Base-by-base conservation (phyloP, 2,329 filamentous ascomycete species). In the Colletotrichum melonis region DNA sequence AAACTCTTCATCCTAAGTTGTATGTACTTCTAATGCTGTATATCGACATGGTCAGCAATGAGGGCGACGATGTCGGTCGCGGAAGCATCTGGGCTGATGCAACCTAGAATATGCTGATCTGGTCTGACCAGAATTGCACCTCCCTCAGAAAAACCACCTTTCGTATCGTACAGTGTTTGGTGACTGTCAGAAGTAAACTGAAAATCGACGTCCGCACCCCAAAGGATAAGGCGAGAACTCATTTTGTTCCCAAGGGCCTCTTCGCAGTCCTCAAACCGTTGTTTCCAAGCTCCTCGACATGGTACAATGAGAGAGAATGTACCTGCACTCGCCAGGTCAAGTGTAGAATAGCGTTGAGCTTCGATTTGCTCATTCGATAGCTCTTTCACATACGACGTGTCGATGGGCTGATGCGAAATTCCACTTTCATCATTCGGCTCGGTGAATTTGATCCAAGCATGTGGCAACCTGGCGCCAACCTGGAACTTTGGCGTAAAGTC, bases 401-500 rank as follows among this genome's bases (percentile, higher is more conserved):
- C 79, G 8, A 84, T 78, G 0, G 79, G 76, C 0, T 72, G 38
- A 2, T 79, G 71, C 4, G 35, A 30, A 14, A 74, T 55, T 6
- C 64, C 28, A 22, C 11, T 16, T 52, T 38, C 32, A 4, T 65
- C 42, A 28, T 16, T 24, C 38, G 32, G 42, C 4, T 16, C 38
- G 4, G 14, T 26, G 5, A 26, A 24, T 32, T 66, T 71, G 26
- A 86, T 80, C 83, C 84, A 86, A 1, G 80, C 79, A 75, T 86
- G 84, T 4, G 84, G 83, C 5, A 86, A 67, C 42, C 84, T 77
- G 7, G 83, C 84, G 0, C 85, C 84, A 0, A 78, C 65, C 0
- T 78, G 71, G 69, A 83, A 85, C n/a, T 80, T 80, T 2, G 82
- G 79, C 1, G 74, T 76, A 68, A 81, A 86, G 1, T 78, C 55